A percentile compares a stretch with the other conserved stretches of the same genome.
phyloP scores from a whole-genome alignment of 2,329 filamentous ascomycete genomes.

The Akanthomyces muscarius region DNA sequence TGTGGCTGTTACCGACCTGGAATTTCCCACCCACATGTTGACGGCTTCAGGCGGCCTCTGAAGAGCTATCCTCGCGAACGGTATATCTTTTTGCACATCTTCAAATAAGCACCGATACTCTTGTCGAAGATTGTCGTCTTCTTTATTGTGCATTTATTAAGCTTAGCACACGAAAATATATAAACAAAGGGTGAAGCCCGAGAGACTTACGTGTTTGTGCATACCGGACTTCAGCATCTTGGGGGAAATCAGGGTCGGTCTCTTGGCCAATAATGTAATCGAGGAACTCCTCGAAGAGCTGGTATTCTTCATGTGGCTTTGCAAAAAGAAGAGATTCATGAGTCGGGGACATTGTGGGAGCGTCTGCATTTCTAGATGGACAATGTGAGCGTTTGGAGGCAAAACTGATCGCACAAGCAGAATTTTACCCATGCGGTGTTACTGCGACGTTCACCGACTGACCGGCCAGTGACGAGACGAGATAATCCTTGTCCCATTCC shows the following conservation, averaged over 20 bases:
- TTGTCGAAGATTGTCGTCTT: conserved; percentile 76
- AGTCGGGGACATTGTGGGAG: conserved; percentile 28
- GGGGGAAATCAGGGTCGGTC: conserved; percentile 30
- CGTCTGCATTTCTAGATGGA: conserved; percentile 35
- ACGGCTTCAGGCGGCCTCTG: conserved; percentile 65
- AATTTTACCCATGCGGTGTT: conserved; percentile 62
- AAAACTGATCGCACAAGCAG: background rate
- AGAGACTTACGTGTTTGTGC: conserved; percentile 64
- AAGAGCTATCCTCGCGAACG: conserved; percentile 71
- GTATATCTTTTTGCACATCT: conserved; percentile 60
- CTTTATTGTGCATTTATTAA: conserved; percentile 32
- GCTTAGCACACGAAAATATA: background rate
- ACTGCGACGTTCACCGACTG: conserved; percentile 69
- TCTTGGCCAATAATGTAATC: conserved; percentile 58
- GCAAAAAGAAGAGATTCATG: conserved; percentile 50
- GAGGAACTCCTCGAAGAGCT: conserved; percentile 60
- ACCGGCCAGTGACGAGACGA: conserved; percentile 51
- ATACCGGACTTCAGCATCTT: conserved; percentile 55
- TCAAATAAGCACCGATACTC: conserved; percentile 64
- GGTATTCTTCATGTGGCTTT: conserved; percentile 66
- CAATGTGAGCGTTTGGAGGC: background rate
- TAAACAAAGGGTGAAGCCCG: background rate
- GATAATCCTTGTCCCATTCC: conserved; percentile 59
- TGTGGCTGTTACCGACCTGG: conserved; percentile 62
- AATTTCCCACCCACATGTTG: conserved; percentile 80